These are phyloP conservation scores for Geotrichum candidum DNA, from an alignment of 1,139 yeast species.

Conservation along the genomic window DNA sequence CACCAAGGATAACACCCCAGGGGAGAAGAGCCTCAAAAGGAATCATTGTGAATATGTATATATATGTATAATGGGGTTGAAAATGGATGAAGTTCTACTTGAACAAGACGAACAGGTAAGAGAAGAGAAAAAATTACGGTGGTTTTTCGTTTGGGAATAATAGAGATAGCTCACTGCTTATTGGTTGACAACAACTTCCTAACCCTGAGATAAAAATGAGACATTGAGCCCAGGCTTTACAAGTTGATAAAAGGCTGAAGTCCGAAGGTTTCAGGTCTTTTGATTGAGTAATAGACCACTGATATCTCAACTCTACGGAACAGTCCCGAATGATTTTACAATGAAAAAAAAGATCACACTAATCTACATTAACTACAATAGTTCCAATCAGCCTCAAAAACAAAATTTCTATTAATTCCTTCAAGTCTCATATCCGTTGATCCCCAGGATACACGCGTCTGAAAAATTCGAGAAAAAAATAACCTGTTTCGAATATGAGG, in stretches of 20 bases:
- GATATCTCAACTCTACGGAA: background rate
- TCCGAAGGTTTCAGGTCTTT: background rate
- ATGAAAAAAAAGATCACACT: background rate
- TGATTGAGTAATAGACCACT: background rate
- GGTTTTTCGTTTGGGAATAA: conserved; percentile 3
- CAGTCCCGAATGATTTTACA: background rate
- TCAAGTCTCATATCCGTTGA: background rate
- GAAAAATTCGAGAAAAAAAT: background rate
- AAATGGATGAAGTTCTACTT: conserved; percentile 26
- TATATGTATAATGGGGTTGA: background rate
- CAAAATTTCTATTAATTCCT: background rate
- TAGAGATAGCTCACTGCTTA: conserved; percentile 3
- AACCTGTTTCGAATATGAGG: background rate
- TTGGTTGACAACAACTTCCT: conserved; percentile 7
- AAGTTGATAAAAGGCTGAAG: background rate
- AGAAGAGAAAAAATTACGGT: conserved; percentile 4
- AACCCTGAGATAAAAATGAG: conserved; percentile 5
- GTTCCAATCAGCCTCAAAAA: background rate
- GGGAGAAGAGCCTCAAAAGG: conserved; percentile 71
- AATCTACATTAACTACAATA: background rate
- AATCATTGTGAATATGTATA: conserved; percentile 41
- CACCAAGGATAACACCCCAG: conserved; percentile 55
- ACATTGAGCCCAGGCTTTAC: background rate
- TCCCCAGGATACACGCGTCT: background rate
- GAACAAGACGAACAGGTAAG: conserved; percentile 1